phyloP scores from a whole-genome alignment of 1,284 basidiomycete genomes.

The Vanrija sp. region DNA sequence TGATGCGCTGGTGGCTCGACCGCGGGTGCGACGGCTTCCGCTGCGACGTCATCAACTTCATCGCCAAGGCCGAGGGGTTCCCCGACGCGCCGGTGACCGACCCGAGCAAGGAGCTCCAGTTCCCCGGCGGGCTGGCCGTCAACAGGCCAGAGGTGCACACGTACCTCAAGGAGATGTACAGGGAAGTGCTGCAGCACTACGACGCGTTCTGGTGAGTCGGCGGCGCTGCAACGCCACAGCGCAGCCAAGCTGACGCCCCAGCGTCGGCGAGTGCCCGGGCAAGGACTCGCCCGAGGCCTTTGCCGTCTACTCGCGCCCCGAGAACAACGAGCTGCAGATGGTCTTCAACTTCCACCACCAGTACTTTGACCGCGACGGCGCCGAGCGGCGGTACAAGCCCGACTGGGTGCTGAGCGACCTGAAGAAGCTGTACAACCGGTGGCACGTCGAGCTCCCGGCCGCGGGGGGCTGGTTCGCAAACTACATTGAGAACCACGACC shows the following conservation, averaged over 20 bases:
- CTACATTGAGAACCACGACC: slow-evolving; percentile 46
- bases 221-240: too few species aligned
- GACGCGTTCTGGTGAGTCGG: slow-evolving; percentile 17
- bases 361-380: slow-evolving; percentile 40
- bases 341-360: slow-evolving; percentile 51
- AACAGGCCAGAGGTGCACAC: slow-evolving; percentile 66
- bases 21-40: slow-evolving; percentile 53
- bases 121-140: slow-evolving; percentile 54
- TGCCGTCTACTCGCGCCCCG: slow-evolving; percentile 58
- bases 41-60: neutral
- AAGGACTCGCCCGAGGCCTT: slow-evolving; percentile 4
- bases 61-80: slow-evolving; percentile 57
- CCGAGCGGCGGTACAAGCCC: slow-evolving; percentile 7
- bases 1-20: slow-evolving; percentile 53
- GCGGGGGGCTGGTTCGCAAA: slow-evolving; percentile 61
- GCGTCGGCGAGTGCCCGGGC: slow-evolving; percentile 14
- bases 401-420: slow-evolving; percentile 59
- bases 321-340: slow-evolving; percentile 60
- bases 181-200: slow-evolving; percentile 52
- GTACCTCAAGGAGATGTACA: slow-evolving; percentile 64
- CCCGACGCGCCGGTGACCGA: slow-evolving; percentile 62
- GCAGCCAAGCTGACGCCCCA: too few species aligned
- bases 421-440: slow-evolving; percentile 57
- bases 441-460: slow-evolving; percentile 59
- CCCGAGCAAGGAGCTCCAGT: slow-evolving; percentile 57